Evolutionary conservation across 1,284 basidiomycete genomes (phyloP), one percentile per base, ranked within the genome.

Genomic region (Gymnopus androsaceus): DNA sequence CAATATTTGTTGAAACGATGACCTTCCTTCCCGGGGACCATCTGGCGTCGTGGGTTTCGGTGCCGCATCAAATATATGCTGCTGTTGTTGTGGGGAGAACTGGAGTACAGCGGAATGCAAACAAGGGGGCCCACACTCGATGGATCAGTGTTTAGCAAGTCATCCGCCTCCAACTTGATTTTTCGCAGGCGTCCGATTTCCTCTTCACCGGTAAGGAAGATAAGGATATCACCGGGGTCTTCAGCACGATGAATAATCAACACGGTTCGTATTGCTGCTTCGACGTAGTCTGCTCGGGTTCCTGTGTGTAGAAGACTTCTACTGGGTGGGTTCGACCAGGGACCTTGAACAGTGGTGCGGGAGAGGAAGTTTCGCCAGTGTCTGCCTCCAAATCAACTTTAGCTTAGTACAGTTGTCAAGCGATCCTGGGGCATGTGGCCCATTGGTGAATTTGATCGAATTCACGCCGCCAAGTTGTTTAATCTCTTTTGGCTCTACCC

Each of bases 131-230:
- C n/a, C n/a, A n/a, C n/a, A n/a, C n/a, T n/a, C n/a, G n/a, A n/a
- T n/a, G n/a, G n/a, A n/a, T n/a, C n/a, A n/a, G n/a, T n/a, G n/a
- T n/a, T n/a, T n/a, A n/a, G n/a, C n/a, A n/a, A n/a, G n/a, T n/a
- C n/a, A n/a, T n/a, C n/a, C n/a, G n/a, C n/a, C n/a, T n/a, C n/a
- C n/a, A n/a, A n/a, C n/a, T n/a, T n/a, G n/a, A n/a, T n/a, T 72
- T 97, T 96, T 33, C 92, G 78, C 96, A 98, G 0, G 95, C 89
- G 63, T 98, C 95, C 96, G 62, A 99, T 99, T 74, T 99, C 97
- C 67, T 98, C 95, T 69, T 98, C 95, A 71, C 96, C 97, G 0
- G 97, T 98, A 60, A 99, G 75, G 85, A 99, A 99, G 4, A 99
- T 76, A 1, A 99, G 76, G 34, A 99, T 84, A 68, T 99, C 96